These are phyloP conservation scores for Umbilicus rupestris DNA, from an alignment of 164 flowering plant genomes.

Conservation along the genomic window DNA sequence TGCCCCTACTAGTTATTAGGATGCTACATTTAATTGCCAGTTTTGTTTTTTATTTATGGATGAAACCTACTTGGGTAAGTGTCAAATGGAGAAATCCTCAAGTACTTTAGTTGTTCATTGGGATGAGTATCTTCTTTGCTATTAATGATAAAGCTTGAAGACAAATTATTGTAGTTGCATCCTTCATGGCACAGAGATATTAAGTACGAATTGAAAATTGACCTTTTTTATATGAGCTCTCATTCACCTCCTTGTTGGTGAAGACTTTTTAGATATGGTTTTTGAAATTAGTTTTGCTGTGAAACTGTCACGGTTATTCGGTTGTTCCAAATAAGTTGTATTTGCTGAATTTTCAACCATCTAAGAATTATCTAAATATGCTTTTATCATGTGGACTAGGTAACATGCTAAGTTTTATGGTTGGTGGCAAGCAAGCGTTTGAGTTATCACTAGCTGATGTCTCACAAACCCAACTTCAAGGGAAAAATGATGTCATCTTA, in stretches of 20 bases:
- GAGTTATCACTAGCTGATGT: conserved; percentile 96
- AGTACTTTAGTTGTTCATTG: no score
- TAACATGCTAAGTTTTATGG: conserved; percentile 68
- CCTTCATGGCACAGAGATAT: neutral
- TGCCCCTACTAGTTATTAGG: neutral
- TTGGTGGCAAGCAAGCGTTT: conserved; percentile 85
- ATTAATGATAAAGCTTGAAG: neutral
- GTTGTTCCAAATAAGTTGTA: neutral
- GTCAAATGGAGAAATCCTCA: neutral
- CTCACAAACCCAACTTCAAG: conserved; percentile 85
- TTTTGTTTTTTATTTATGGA: neutral
- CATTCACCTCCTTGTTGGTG: neutral
- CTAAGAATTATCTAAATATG: neutral
- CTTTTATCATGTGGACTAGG: conserved; percentile 31
- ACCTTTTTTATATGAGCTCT: neutral
- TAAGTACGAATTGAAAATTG: neutral
- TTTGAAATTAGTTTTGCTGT: neutral
- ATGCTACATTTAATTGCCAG: neutral
- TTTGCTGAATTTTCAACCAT: neutral
- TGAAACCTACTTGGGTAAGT: neutral
- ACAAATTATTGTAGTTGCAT: neutral
- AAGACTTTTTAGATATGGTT: neutral
- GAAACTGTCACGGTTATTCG: neutral
- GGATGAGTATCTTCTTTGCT: no score
- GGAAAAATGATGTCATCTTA: conserved; percentile 84